These are phyloP conservation scores for Solanum dulcamara DNA, from an alignment of 257 asterid species.

Conservation along the genomic window DNA sequence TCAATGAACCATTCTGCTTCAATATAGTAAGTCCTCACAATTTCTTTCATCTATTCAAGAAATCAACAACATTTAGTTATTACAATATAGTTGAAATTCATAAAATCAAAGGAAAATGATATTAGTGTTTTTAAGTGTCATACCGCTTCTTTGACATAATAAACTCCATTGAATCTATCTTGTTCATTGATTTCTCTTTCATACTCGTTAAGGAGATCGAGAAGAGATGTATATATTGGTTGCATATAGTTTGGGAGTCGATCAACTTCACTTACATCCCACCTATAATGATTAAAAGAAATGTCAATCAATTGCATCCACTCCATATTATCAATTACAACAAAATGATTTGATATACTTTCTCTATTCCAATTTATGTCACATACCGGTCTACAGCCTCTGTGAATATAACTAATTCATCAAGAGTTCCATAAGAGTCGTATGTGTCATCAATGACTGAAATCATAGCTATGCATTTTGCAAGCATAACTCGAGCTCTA, in stretches of 20 bases:
- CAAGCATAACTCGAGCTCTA: not conserved
- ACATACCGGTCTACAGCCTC: not conserved
- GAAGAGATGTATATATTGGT: not conserved
- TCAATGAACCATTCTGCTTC: conserved; percentile 43
- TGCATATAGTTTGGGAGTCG: not conserved
- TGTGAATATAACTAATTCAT: not conserved
- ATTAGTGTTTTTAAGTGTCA: not conserved
- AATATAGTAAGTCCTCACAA: conserved; percentile 22
- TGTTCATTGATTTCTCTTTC: not conserved
- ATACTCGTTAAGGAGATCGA: not conserved
- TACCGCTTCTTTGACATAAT: not conserved
- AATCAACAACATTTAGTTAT: not conserved
- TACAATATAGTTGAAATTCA: not conserved
- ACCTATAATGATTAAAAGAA: not conserved
- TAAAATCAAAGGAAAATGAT: not conserved
- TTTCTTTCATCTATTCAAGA: conserved; percentile 24
- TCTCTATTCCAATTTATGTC: no score
- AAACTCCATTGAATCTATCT: not conserved
- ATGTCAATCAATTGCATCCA: not conserved
- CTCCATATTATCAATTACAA: not conserved
- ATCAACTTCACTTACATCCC: not conserved
- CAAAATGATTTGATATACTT: not conserved
- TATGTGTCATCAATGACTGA: conserved; percentile 10
- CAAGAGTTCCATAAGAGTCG: conserved; percentile 8
- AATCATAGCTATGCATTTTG: not conserved